Conservation (phyloP, 305 asterid genomes). For the Plantago rigida region DNA sequence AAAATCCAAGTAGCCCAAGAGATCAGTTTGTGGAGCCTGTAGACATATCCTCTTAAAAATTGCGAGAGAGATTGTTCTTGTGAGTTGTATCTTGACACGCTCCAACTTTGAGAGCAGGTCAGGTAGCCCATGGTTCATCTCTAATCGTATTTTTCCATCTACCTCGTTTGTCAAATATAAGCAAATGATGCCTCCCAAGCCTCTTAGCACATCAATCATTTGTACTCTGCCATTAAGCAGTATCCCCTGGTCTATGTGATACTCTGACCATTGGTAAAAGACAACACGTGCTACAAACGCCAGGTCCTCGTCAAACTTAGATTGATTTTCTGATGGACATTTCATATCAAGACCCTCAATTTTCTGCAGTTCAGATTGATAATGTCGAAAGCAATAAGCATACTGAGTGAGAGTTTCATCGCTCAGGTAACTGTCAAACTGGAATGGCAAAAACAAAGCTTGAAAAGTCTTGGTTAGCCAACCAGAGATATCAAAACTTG, state of each 20-base stretch:
- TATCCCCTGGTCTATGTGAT: not conserved
- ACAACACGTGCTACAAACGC: not conserved
- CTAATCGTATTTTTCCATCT: not conserved
- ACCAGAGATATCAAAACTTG: not conserved
- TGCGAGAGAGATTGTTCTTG: not conserved
- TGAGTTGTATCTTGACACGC: not conserved
- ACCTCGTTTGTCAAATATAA: not conserved
- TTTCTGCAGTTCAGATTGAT: not conserved
- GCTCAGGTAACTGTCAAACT: not conserved
- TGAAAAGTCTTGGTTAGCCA: not conserved
- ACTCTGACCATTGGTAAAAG: not conserved
- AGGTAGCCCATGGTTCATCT: not conserved
- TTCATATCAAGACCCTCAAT: not conserved
- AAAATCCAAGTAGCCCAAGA: conserved; percentile 1
- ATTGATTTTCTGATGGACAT: not conserved
- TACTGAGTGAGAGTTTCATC: not conserved
- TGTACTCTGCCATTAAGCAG: not conserved
- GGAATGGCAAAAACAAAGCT: not conserved
- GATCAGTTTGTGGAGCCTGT: not conserved
- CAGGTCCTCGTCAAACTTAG: not conserved
- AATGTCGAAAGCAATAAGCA: not conserved
- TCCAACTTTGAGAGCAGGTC: not conserved
- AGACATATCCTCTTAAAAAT: not conserved
- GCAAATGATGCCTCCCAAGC: not conserved
- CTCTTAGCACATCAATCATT: not conserved